Percentiles rank a stretch among this genome's conserved stretches.
Conservation (phyloP, 306 rosid genomes). For the Prosopis cineraria region DNA sequence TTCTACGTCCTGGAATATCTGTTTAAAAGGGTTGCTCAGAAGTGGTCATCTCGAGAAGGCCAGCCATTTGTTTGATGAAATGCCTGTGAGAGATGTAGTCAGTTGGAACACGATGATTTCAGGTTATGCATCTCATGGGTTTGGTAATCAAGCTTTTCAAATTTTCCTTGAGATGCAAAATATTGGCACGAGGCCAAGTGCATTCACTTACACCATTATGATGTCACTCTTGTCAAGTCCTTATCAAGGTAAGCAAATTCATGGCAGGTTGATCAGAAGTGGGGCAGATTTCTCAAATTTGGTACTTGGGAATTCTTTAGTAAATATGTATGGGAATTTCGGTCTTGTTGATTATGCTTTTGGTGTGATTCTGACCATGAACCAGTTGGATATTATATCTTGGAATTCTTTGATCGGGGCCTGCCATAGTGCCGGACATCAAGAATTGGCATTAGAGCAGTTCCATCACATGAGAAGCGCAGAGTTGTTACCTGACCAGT, state of each 20-base stretch:
- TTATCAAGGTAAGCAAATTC: constrained; percentile 69
- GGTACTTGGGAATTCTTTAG: constrained; percentile 77
- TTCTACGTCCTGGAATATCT: constrained; percentile 67
- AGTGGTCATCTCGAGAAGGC: constrained; percentile 54
- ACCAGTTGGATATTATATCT: constrained; percentile 60
- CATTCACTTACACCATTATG: constrained; percentile 68
- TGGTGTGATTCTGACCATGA: constrained; percentile 59
- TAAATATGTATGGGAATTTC: constrained; percentile 72
- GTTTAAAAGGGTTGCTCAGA: constrained; percentile 55
- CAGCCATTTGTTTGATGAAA: constrained; percentile 57
- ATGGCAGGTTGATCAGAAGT: constrained; percentile 59
- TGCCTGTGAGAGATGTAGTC: constrained; percentile 74
- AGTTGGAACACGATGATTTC: constrained; percentile 81
- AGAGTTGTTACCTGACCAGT: constrained; percentile 60
- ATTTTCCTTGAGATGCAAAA: constrained; percentile 60
- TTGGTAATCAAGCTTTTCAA: constrained; percentile 45
- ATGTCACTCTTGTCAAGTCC: constrained; percentile 45
- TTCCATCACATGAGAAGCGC: constrained; percentile 53
- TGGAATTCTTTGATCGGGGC: constrained; percentile 81
- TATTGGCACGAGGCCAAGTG: constrained; percentile 61
- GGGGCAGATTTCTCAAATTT: constrained; percentile 54
- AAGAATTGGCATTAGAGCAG: constrained; percentile 58
- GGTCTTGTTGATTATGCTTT: constrained; percentile 61
- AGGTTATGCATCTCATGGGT: constrained; percentile 53
- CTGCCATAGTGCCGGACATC: constrained; percentile 60